Base-by-base conservation (phyloP, 495 filamentous ascomycete genomes). In the Xanthoparmelia taractica region DNA sequence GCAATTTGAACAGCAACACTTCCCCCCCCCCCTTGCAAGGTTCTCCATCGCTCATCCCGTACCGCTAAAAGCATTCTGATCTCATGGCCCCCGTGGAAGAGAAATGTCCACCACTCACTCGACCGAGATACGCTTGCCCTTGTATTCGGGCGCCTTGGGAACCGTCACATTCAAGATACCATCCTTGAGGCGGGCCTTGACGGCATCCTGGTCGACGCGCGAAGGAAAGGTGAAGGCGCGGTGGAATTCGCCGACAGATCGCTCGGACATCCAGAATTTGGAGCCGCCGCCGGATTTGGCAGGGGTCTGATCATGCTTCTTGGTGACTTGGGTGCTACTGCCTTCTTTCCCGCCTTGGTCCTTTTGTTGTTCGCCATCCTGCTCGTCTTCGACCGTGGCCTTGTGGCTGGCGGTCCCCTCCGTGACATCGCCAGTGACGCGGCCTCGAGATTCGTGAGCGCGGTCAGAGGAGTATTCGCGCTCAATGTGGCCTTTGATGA, bases 231-330 rank as follows among this genome's bases (percentile, higher is more conserved):
- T 82, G 79, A 96, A 96, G 34, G 76, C 79, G 61, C 91, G 84
- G 45, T 82, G 78, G 80, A 95, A 96, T 61, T 87, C 79, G 67
- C 91, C 92, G 57, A 89, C 75, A 8, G 77, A 84, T 66, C 91
- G 86, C 79, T 96, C 92, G 31, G 81, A 79, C 40, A 86, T 79
- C 89, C 88, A 92, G 77, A 85, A 94, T 73, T 82, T 84, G 66
- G 75, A 73, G 48, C 72, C 60, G 3, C 76, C 70, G 65, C 74
- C 23, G 5, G 47, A 8, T 18, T 61, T n/a, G n/a, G n/a, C n/a
- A n/a, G n/a, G 60, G 33, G 38, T 57, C 18, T 47, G 47, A 12
- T 50, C 27, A 20, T 56, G 4, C 47, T 62, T 56, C 0, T 60
- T 31, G 34, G 40, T 47, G 27, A 43, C 27, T 31, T 60, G 36